Base-by-base conservation (phyloP, 176 grass and related monocot genomes). In the Elaeis guineensis region DNA sequence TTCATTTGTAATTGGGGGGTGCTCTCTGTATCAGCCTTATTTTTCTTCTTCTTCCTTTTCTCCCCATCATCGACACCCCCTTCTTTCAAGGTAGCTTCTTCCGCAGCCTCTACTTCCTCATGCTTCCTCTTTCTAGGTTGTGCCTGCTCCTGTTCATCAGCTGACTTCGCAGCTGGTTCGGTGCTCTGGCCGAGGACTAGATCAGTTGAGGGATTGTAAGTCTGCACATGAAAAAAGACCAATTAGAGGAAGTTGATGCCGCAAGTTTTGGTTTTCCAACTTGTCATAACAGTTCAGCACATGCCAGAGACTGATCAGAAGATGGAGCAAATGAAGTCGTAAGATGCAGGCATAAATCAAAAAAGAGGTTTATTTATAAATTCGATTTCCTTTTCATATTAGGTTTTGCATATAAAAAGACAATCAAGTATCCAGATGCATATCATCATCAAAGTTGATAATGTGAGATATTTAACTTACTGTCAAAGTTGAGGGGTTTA, bases 131-230 rank as follows among this genome's bases (percentile, higher is more conserved):
- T 87, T 72, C 72, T 88, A 59, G 76, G 58, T 49, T 61, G 63
- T 39, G 25, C 52, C 17, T 3, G 28, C 21, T 57, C 26, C 6
- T 57, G 17, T 24, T 82, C 79, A 22, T 19, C 12, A 62, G 17
- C 25, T 5, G 66, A 59, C 67, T 78, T 86, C 66, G 71, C 51
- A 1, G 75, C 73, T 39, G 32, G 75, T 57, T 76, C 85, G 1
- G 76, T 65, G 51, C 59, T 19, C 62, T 25, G 59, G 0, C 48
- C 52, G 29, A 95, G 73, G 49, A 95, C 63, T 18, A 95, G 56
- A 80, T 89, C 90, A 21, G 79, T 76, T 73, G 82, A 82, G 4
- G 90, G 70, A 52, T 95, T 89, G 66, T 95, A 95, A 28, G 85
- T 83, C 90, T 89, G 51, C 71, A 32, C 72, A 65, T 30, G 4